Conservation (phyloP, 208 protist genomes). For the Perkinsela sp. region DNA sequence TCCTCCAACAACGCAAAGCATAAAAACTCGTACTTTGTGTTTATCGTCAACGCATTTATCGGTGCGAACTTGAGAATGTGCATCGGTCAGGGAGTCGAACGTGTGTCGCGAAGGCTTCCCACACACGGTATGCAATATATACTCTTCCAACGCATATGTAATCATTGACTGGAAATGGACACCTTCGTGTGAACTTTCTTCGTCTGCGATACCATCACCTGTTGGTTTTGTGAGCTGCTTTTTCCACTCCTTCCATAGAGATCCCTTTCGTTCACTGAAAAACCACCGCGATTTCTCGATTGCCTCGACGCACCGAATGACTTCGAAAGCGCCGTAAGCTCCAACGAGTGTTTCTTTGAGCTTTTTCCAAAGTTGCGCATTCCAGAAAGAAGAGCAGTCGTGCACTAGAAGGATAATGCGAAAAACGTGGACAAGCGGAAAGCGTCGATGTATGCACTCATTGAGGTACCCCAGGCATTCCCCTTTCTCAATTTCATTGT, state of each 20-base stretch:
- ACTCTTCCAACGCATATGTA: background rate
- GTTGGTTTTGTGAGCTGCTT: background rate
- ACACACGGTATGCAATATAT: constrained; percentile 16
- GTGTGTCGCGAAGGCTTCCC: constrained; percentile 9
- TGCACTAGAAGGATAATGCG: background rate
- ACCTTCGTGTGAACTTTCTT: constrained; percentile 6
- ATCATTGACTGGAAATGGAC: constrained; percentile 15
- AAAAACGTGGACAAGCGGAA: background rate
- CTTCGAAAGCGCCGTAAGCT: background rate
- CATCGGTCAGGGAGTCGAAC: constrained; percentile 13
- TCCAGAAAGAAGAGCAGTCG: background rate
- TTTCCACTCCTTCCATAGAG: no score
- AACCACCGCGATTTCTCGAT: background rate
- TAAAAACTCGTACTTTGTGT: constrained; percentile 10
- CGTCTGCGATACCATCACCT: background rate
- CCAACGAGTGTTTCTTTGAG: background rate
- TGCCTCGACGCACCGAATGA: background rate
- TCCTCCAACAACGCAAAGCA: constrained; percentile 75
- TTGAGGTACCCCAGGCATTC: background rate
- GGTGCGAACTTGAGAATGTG: constrained; percentile 17
- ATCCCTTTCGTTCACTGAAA: background rate
- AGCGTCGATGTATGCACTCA: background rate
- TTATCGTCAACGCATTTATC: constrained; percentile 8
- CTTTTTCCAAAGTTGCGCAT: background rate
- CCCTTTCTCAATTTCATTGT: background rate